phyloP scores from a whole-genome alignment of 768 basidiomycete genomes.

The Termitomyces titanicus region DNA sequence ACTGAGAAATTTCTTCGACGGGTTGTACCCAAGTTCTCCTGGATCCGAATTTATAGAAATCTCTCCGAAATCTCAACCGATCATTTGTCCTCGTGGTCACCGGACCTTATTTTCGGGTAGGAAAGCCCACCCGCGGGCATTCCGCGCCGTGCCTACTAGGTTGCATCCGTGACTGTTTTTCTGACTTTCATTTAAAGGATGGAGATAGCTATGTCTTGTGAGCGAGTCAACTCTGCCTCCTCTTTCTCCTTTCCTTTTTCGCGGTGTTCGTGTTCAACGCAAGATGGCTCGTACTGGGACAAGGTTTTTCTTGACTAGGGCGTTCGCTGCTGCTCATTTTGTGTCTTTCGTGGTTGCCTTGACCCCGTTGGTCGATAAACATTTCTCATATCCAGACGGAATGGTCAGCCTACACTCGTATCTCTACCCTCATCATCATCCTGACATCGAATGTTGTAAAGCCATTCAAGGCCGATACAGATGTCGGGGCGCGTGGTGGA shows the following conservation, averaged over 20 bases:
- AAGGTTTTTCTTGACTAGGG: background rate
- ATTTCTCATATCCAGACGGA: slow-evolving; percentile 13
- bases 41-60: background rate
- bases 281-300: slow-evolving; percentile 5
- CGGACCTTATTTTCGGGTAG: background rate
- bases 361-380: slow-evolving; percentile 13
- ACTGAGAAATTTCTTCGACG: background rate
- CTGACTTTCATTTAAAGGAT: background rate
- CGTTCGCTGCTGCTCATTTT: background rate
- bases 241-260: background rate
- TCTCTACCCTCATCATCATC: background rate
- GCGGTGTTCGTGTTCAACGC: background rate
- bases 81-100: background rate
- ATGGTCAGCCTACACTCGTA: slow-evolving; percentile 3
- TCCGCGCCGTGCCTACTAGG: background rate
- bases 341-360: slow-evolving; percentile 6
- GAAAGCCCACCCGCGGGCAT: slow-evolving; percentile 1
- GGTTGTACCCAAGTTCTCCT: background rate
- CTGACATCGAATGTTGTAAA: slow-evolving; percentile 18
- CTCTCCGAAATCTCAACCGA: background rate
- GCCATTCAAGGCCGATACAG: slow-evolving; percentile 51
- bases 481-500: slow-evolving; percentile 41
- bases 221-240: background rate
- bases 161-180: background rate
- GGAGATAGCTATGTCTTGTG: background rate